Conservation (phyloP, 2,329 filamentous ascomycete species). For the Boeremia lycopersici region DNA sequence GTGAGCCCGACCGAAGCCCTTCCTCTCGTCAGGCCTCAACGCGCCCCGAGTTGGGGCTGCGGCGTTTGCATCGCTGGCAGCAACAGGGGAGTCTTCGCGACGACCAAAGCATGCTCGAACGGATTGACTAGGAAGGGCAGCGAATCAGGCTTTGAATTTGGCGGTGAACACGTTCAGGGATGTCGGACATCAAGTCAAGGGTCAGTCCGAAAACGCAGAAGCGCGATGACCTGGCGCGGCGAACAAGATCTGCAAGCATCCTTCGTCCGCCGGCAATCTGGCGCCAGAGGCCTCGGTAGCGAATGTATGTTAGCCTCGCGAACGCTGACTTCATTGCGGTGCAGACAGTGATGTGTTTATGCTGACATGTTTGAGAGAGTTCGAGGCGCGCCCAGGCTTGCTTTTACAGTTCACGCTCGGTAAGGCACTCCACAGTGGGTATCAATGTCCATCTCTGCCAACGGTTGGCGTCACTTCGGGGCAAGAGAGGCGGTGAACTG, state of each 20-base stretch:
- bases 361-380: conserved; percentile 30
- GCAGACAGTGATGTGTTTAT: conserved; percentile 46
- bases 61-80: conserved; percentile 28
- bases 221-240: conserved; percentile 49
- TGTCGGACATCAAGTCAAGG: conserved; percentile 36
- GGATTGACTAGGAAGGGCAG: conserved; percentile 33
- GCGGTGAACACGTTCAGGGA: conserved; percentile 50
- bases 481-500: conserved; percentile 39
- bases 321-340: conserved; percentile 47
- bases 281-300: conserved; percentile 44
- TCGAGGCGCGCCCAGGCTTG: conserved; percentile 18
- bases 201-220: conserved; percentile 39
- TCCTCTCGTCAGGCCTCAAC: conserved; percentile 37
- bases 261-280: conserved; percentile 43
- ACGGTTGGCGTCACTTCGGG: conserved; percentile 21
- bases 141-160: conserved; percentile 39
- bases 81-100: conserved; percentile 31
- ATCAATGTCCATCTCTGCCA: conserved; percentile 19
- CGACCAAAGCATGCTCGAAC: conserved; percentile 26
- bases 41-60: conserved; percentile 38
- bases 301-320: conserved; percentile 38
- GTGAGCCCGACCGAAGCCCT: conserved; percentile 37
- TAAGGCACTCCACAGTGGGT: conserved; percentile 23
- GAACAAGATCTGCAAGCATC: conserved; percentile 49
- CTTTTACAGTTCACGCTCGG: conserved; percentile 23